Evolutionary conservation across 768 basidiomycete genomes (phyloP).

Genomic region (Strobilomyces dryophilus): DNA sequence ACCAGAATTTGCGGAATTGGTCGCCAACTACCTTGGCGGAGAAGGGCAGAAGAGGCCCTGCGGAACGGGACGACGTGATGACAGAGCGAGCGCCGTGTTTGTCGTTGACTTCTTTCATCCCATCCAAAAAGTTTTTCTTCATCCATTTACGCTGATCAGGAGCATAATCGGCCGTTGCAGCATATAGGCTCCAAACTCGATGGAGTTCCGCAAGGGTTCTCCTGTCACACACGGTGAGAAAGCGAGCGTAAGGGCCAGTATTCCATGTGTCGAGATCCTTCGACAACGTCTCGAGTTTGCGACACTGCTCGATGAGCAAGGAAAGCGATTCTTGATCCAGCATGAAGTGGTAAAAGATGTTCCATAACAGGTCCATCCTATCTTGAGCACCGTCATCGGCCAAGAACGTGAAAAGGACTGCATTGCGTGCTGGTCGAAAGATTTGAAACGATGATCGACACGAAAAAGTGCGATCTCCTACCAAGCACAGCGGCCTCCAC

Average conservation of each 20-base stretch:
- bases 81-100: background rate
- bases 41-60: constrained; percentile 21
- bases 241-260: constrained; percentile 23
- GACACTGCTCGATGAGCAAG: constrained; percentile 27
- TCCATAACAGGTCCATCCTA: constrained; percentile 23
- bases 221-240: constrained; percentile 22
- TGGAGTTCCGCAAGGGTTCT: constrained; percentile 22
- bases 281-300: constrained; percentile 17
- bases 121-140: constrained; percentile 16
- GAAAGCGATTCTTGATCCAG: constrained; percentile 22
- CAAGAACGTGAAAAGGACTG: constrained; percentile 23
- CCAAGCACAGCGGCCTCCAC: constrained; percentile 28
- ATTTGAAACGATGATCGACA: background rate
- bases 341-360: constrained; percentile 29
- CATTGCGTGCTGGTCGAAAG: constrained; percentile 24
- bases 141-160: constrained; percentile 9
- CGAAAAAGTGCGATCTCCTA: constrained; percentile 3
- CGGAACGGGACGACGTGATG: constrained; percentile 22
- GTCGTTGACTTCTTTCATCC: constrained; percentile 14
- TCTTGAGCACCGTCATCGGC: constrained; percentile 19
- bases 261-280: constrained; percentile 21
- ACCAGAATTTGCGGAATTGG: constrained; percentile 28
- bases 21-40: constrained; percentile 2
- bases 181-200: constrained; percentile 21
- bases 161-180: constrained; percentile 10